Evolutionary conservation across 2,329 filamentous ascomycete genomes (phyloP).

Genomic region (Falciphora oryzae): DNA sequence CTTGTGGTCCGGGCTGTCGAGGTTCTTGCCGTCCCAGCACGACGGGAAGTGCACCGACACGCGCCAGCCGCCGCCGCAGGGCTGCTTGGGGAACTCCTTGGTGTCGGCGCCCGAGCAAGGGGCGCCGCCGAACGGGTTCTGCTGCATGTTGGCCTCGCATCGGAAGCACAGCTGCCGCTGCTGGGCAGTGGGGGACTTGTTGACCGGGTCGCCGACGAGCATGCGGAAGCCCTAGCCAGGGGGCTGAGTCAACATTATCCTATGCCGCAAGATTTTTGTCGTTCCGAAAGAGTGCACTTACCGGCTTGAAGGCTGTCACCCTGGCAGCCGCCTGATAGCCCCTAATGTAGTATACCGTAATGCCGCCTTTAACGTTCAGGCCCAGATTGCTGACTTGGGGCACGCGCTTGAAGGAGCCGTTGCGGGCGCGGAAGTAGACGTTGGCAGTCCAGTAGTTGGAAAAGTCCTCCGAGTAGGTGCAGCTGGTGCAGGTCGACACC

Average conservation of each 20-base stretch:
- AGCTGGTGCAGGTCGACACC: conserved; percentile 15
- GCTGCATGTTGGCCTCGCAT: conserved; percentile 16
- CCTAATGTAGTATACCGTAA: conserved; percentile 16
- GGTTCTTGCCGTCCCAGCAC: conserved; percentile 39
- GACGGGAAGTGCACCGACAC: conserved; percentile 34
- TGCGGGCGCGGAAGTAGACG: conserved; percentile 16
- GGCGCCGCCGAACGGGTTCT: conserved; percentile 21
- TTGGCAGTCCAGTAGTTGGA: conserved; percentile 27
- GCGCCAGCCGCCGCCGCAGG: conserved; percentile 35
- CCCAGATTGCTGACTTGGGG: conserved; percentile 16
- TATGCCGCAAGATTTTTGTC: background rate
- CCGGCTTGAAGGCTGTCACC: conserved; percentile 15
- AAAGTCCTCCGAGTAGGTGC: conserved; percentile 24
- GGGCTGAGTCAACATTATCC: background rate
- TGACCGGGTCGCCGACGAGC: conserved; percentile 19
- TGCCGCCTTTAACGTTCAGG: conserved; percentile 14
- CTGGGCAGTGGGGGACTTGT: conserved; percentile 7
- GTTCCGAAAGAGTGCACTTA: background rate
- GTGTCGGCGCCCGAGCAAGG: conserved; percentile 27
- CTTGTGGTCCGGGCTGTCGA: conserved; percentile 38
- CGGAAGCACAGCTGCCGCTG: conserved; percentile 20
- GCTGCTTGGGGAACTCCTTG: conserved; percentile 30
- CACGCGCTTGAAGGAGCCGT: conserved; percentile 16
- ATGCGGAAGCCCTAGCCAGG: conserved; percentile 18
- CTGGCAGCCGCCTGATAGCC: conserved; percentile 14